Evolutionary conservation across 176 grass and related monocot species (phyloP), one percentile per base, ranked within the genome.

Genomic region (Aegilops umbellulata): DNA sequence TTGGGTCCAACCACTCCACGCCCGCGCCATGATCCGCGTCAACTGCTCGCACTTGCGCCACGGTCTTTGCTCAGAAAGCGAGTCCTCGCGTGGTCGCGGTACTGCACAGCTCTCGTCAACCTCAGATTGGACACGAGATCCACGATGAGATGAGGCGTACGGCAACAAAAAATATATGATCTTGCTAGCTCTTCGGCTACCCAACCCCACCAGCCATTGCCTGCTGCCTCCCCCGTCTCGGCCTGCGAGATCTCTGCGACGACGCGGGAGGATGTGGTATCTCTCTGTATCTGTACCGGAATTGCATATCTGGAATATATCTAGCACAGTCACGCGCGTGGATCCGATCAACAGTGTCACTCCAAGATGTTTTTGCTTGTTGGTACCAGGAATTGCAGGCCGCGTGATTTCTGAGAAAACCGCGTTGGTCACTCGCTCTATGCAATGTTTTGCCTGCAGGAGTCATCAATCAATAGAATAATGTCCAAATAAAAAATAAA

Each of bases 1-100:
- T 84, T 8, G 26, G 70, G 36, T 84, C 63, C 36, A 84, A 65
- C 82, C 12, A 76, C 82, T 44, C 69, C 70, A 29, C 27, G 10
- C 22, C 2, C 34, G 13, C 15, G 3, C 68, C 20, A 53, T 53
- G 49, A 53, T 53, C 49, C 5, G 49, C 51, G 0, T 55, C 69
- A 73, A 23, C 71, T 47, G 71, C 70, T 74, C 70, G 39, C 68
- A 39, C 68, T 12, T 2, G 31, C 8, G 4, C 1, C 65, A 69
- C 65, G 31, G 19, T 3, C 41, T 42, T 38, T 22, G 19, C 4
- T 47, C 39, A 44, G 69, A 72, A 72, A 72, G 69, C 39, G 70
- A 74, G 20, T 12, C 57, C n/a, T 26, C 27, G 30, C 9, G n/a
- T 8, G 27, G 73, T 76, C 27, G 20, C 30, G 1, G 23, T 5